These are phyloP conservation scores for Boletus sp. DNA, from an alignment of 1,284 basidiomycete genomes.

Conservation along the genomic window DNA sequence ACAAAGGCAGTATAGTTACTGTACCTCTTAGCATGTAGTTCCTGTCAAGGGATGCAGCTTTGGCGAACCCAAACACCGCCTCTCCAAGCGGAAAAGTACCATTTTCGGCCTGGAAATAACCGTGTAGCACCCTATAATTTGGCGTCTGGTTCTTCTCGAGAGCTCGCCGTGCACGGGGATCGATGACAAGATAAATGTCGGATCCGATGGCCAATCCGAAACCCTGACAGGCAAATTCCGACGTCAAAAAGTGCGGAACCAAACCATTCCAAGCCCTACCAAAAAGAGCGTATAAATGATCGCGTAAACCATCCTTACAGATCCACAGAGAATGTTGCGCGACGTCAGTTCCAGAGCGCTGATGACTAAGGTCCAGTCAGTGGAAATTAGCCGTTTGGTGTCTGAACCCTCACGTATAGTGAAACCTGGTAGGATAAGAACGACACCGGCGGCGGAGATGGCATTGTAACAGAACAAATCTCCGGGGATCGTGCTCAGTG, in stretches of 20 bases:
- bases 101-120: slow-evolving; percentile 59
- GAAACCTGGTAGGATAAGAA: slow-evolving; percentile 76
- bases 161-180: slow-evolving; percentile 56
- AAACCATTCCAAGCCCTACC: slow-evolving; percentile 34
- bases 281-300: slow-evolving; percentile 85
- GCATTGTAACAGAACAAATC: slow-evolving; percentile 78
- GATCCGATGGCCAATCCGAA: slow-evolving; percentile 85
- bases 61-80: slow-evolving; percentile 63
- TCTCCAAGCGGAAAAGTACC: slow-evolving; percentile 45
- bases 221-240: slow-evolving; percentile 45
- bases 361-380: slow-evolving; percentile 51
- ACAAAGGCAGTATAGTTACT: not conserved
- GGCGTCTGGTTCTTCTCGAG: slow-evolving; percentile 44
- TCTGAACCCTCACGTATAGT: slow-evolving; percentile 56
- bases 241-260: slow-evolving; percentile 7
- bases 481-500: slow-evolving; percentile 64
- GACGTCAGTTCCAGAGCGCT: slow-evolving; percentile 82
- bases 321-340: slow-evolving; percentile 77
- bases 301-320: slow-evolving; percentile 85
- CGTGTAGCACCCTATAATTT: slow-evolving; percentile 50
- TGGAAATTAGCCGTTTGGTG: slow-evolving; percentile 7
- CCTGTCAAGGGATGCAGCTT: slow-evolving; percentile 37
- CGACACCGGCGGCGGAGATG: slow-evolving; percentile 78
- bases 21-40: slow-evolving; percentile 52
- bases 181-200: slow-evolving; percentile 76